Evolutionary conservation across 805 yeast species (phyloP).

Genomic region (Monosporozyma unispora): DNA sequence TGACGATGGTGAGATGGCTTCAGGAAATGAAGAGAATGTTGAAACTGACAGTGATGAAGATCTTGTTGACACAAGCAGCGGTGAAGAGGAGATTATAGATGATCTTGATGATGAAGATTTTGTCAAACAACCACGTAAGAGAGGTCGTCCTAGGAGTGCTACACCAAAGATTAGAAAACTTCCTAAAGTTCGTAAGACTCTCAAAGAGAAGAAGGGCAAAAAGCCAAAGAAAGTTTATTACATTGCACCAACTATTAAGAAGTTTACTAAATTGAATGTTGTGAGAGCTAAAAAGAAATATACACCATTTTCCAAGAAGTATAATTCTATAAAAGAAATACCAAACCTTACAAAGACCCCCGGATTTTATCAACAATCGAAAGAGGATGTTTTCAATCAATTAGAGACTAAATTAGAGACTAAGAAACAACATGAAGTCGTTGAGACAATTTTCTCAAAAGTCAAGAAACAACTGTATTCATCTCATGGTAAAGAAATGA

Average conservation of each 20-base stretch:
- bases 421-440: slow-evolving; percentile 31
- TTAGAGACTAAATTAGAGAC: slow-evolving; percentile 30
- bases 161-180: neutral
- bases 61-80: neutral
- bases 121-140: neutral
- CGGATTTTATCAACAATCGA: slow-evolving; percentile 19
- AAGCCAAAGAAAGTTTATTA: neutral
- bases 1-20: slow-evolving; percentile 1
- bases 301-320: slow-evolving; percentile 23
- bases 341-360: slow-evolving; percentile 25
- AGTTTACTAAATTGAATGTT: slow-evolving; percentile 27
- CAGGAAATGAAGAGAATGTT: slow-evolving; percentile 2
- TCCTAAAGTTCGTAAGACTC: neutral
- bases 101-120: neutral
- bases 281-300: slow-evolving; percentile 25
- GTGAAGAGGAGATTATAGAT: neutral
- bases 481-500: slow-evolving; percentile 36
- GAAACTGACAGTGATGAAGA: slow-evolving; percentile 1
- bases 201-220: neutral
- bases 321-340: slow-evolving; percentile 20
- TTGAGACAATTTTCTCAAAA: slow-evolving; percentile 29
- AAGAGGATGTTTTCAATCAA: slow-evolving; percentile 17
- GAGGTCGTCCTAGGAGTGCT: slow-evolving; percentile 7
- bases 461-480: slow-evolving; percentile 31
- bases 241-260: slow-evolving; percentile 14